These are phyloP conservation scores for Paraphaeosphaeria sporulosa DNA, from an alignment of 2,329 filamentous ascomycete species.

Conservation along the genomic window DNA sequence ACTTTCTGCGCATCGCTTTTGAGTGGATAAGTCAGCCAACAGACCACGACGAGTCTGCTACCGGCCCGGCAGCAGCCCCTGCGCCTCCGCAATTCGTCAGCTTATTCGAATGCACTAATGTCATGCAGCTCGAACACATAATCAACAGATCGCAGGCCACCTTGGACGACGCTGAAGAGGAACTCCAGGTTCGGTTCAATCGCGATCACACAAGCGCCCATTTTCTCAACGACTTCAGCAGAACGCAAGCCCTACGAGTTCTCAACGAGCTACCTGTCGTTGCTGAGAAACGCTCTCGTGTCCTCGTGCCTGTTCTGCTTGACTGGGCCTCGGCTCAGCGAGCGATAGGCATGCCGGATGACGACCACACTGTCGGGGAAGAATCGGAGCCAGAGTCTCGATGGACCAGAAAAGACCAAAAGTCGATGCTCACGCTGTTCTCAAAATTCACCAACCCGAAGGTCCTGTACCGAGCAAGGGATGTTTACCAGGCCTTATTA, in stretches of 20 bases:
- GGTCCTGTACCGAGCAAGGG: constrained; percentile 78
- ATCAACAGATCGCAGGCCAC: constrained; percentile 25
- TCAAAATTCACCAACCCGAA: constrained; percentile 85
- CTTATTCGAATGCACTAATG: constrained; percentile 86
- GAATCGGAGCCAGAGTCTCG: constrained; percentile 17
- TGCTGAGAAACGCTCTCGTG: constrained; percentile 85
- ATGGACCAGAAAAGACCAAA: constrained; percentile 84
- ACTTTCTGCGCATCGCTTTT: constrained; percentile 75
- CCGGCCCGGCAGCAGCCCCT: constrained; percentile 15
- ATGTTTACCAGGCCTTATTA: constrained; percentile 79
- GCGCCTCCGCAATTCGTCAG: constrained; percentile 56
- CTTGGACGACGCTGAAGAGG: constrained; percentile 48
- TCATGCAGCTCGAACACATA: constrained; percentile 59
- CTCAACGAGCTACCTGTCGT: constrained; percentile 75
- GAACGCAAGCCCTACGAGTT: constrained; percentile 81
- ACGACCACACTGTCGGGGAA: constrained; percentile 26
- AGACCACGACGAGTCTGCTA: constrained; percentile 16
- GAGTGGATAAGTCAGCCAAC: constrained; percentile 68
- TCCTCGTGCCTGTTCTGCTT: constrained; percentile 84
- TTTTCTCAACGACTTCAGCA: constrained; percentile 63
- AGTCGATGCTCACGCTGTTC: constrained; percentile 82
- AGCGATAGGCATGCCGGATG: constrained; percentile 15
- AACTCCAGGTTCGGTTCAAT: constrained; percentile 71
- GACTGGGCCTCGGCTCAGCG: constrained; percentile 67
- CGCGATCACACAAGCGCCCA: constrained; percentile 65